Conservation (phyloP, 2,329 filamentous ascomycete genomes). For the Byssoonygena ceratinophila region DNA sequence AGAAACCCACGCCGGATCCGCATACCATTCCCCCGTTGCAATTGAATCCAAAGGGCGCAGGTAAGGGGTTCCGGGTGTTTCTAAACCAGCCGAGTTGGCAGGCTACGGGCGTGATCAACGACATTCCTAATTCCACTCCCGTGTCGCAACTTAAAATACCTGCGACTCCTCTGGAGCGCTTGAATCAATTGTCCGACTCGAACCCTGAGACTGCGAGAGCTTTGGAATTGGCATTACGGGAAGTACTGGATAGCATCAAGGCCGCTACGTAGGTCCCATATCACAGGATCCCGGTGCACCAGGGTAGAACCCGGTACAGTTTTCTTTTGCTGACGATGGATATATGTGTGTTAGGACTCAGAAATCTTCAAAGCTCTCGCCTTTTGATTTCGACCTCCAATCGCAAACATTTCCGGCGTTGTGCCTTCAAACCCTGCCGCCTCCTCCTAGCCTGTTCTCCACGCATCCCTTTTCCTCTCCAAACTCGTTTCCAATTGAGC, state of each 20-base stretch:
- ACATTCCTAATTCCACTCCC: slow-evolving; percentile 43
- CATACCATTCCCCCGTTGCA: slow-evolving; percentile 23
- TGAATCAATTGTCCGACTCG: slow-evolving; percentile 16
- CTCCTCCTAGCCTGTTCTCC: slow-evolving; percentile 73
- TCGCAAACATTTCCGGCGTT: slow-evolving; percentile 77
- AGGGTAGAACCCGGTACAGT: no score
- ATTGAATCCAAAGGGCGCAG: slow-evolving; percentile 26
- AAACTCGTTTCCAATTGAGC: slow-evolving; percentile 69
- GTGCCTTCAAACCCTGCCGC: slow-evolving; percentile 66
- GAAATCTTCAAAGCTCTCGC: slow-evolving; percentile 33
- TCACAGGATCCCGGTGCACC: neutral
- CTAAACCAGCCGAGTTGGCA: slow-evolving; percentile 62
- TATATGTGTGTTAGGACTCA: slow-evolving; percentile 29
- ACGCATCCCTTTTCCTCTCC: slow-evolving; percentile 66
- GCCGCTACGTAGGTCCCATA: slow-evolving; percentile 60
- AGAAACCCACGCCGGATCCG: slow-evolving; percentile 5
- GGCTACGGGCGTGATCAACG: slow-evolving; percentile 65
- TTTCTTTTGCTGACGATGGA: neutral
- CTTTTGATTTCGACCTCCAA: slow-evolving; percentile 73
- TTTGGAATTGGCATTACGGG: slow-evolving; percentile 71
- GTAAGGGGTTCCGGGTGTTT: slow-evolving; percentile 36
- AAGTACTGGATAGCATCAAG: slow-evolving; percentile 68
- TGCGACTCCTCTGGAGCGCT: slow-evolving; percentile 9
- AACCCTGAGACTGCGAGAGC: slow-evolving; percentile 67
- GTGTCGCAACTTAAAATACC: slow-evolving; percentile 19